Evolutionary conservation across 2,329 filamentous ascomycete genomes (phyloP).

Genomic region (Neoscytalidium dimidiatum): DNA sequence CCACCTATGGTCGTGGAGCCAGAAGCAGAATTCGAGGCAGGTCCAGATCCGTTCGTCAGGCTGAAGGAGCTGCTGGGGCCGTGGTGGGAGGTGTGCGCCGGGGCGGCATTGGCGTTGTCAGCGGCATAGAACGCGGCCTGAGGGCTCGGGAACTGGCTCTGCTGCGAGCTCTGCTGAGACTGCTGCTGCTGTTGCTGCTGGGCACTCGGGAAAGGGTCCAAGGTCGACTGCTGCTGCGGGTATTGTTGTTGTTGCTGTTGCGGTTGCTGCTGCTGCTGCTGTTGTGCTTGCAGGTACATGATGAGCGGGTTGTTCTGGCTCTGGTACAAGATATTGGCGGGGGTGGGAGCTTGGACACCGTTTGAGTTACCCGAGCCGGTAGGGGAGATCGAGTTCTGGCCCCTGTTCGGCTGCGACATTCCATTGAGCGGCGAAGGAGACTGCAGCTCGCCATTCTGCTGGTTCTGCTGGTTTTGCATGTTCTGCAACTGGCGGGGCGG

Average conservation of each 20-base stretch:
- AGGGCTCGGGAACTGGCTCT: constrained; percentile 69
- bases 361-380: constrained; percentile 58
- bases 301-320: constrained; percentile 84
- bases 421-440: constrained; percentile 61
- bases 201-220: constrained; percentile 30
- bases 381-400: constrained; percentile 58
- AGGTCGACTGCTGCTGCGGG: constrained; percentile 46
- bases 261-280: constrained; percentile 73
- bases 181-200: constrained; percentile 31
- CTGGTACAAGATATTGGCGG: constrained; percentile 75
- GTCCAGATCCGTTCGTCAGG: constrained; percentile 37
- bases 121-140: constrained; percentile 78
- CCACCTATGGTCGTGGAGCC: constrained; percentile 73
- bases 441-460: constrained; percentile 63
- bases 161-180: constrained; percentile 51
- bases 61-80: constrained; percentile 54
- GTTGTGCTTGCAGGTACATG: constrained; percentile 86
- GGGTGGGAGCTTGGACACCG: constrained; percentile 63
- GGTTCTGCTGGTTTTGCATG: constrained; percentile 57
- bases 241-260: constrained; percentile 51
- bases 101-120: constrained; percentile 45
- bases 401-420: constrained; percentile 53
- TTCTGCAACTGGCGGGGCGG: constrained; percentile 81
- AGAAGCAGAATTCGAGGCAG: constrained; percentile 38
- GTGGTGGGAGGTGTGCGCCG: constrained; percentile 59